Conservation (phyloP, 2,329 filamentous ascomycete genomes). For the Emergomyces orientalis region DNA sequence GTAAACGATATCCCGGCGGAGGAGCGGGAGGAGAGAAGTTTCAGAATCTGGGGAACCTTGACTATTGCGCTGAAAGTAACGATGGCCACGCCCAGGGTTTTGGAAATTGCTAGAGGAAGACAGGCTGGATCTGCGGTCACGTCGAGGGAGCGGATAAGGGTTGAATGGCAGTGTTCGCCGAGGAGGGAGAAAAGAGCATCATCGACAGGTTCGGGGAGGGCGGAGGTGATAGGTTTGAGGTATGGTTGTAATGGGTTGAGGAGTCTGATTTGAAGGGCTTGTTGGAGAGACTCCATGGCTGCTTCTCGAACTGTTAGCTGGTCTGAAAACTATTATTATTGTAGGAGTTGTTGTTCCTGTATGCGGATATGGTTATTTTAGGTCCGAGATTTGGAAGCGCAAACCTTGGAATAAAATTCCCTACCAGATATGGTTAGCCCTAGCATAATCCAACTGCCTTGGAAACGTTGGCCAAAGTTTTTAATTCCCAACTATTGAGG, state of each 20-base stretch:
- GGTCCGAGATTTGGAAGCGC: not conserved
- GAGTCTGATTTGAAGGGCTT: conserved; percentile 32
- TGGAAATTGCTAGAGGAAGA: conserved; percentile 82
- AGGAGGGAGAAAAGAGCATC: conserved; percentile 70
- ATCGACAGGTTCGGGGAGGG: conserved; percentile 64
- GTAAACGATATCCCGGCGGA: conserved; percentile 79
- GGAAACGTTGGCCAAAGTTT: not conserved
- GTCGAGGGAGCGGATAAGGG: conserved; percentile 77
- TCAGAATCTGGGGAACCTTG: conserved; percentile 94
- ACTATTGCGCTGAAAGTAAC: conserved; percentile 82
- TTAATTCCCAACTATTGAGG: not conserved
- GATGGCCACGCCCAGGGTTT: conserved; percentile 87
- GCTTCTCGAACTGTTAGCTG: not conserved
- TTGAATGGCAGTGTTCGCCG: conserved; percentile 74
- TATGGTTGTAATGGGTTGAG: conserved; percentile 37
- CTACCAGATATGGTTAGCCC: not conserved
- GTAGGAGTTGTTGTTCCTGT: not conserved
- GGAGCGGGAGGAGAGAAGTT: conserved; percentile 72
- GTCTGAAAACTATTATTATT: not conserved
- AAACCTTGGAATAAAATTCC: not conserved
- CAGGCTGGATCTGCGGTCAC: conserved; percentile 62
- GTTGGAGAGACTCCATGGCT: conserved; percentile 37
- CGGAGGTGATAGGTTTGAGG: conserved; percentile 60
- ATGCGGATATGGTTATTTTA: not conserved
- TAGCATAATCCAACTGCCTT: not conserved